A percentile compares a stretch with the other conserved stretches of the same genome.
Evolutionary conservation across 306 rosid genomes (phyloP).

Genomic region (Rosa persica): DNA sequence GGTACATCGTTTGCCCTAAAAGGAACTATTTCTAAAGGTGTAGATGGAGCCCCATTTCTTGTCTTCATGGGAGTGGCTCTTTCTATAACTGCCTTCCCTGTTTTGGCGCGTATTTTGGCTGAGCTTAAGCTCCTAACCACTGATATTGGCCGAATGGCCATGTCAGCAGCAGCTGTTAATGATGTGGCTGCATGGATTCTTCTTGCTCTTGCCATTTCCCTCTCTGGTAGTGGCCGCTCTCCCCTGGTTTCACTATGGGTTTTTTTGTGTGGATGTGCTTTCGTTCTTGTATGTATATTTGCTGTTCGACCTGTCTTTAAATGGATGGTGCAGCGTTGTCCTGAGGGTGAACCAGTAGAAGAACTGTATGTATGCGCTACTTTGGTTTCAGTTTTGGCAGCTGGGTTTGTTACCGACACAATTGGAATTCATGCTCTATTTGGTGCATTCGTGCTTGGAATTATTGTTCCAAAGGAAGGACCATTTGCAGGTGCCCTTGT

Average conservation of each 20-base stretch:
- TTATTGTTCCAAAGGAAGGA: slow-evolving; percentile 79
- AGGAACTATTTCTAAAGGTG: slow-evolving; percentile 52
- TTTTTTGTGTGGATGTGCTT: slow-evolving; percentile 56
- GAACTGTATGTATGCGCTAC: slow-evolving; percentile 71
- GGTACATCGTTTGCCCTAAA: slow-evolving; percentile 56
- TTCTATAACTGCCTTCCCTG: slow-evolving; percentile 85
- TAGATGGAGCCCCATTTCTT: slow-evolving; percentile 46
- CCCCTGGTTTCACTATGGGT: slow-evolving; percentile 85
- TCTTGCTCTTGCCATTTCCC: slow-evolving; percentile 89
- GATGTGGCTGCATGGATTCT: slow-evolving; percentile 92
- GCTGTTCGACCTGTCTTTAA: slow-evolving; percentile 54
- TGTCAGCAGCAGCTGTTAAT: slow-evolving; percentile 95
- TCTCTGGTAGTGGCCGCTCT: slow-evolving; percentile 62
- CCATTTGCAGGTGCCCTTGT: slow-evolving; percentile 70
- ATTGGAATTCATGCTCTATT: slow-evolving; percentile 93
- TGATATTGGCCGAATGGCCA: slow-evolving; percentile 70
- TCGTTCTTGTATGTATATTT: slow-evolving; percentile 45
- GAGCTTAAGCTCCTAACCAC: slow-evolving; percentile 93
- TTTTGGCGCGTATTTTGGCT: slow-evolving; percentile 83
- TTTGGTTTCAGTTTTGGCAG: slow-evolving; percentile 63
- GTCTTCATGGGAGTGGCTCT: slow-evolving; percentile 76
- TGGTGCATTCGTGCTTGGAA: slow-evolving; percentile 80
- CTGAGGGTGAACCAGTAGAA: slow-evolving; percentile 72
- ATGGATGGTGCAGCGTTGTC: slow-evolving; percentile 62
- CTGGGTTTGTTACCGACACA: slow-evolving; percentile 77